These are phyloP conservation scores for Kwoniella sp. DNA, from an alignment of 768 basidiomycete genomes.

Conservation along the genomic window DNA sequence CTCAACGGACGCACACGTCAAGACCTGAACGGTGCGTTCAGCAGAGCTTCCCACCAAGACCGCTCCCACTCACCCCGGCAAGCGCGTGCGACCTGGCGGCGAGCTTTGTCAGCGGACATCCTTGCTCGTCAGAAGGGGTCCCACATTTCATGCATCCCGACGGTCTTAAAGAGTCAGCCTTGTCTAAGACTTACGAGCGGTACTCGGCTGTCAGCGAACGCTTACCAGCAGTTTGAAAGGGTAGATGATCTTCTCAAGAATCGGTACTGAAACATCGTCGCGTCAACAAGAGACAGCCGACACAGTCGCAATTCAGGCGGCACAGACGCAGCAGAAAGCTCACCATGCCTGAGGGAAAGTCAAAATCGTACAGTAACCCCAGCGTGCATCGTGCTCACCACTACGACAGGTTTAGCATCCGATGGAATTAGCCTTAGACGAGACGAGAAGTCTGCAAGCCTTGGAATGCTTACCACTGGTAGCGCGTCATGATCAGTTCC, in stretches of 20 bases:
- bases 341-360: slow-evolving; percentile 5
- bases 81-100: slow-evolving; percentile 43
- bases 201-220: background rate
- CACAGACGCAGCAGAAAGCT: background rate
- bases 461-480: background rate
- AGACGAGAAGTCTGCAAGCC: background rate
- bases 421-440: background rate
- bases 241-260: slow-evolving; percentile 45
- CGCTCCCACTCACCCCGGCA: slow-evolving; percentile 42
- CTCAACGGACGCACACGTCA: slow-evolving; percentile 36
- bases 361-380: background rate
- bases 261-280: slow-evolving; percentile 32
- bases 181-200: background rate
- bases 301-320: too few relatives aligned
- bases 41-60: background rate
- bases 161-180: slow-evolving; percentile 19
- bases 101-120: background rate
- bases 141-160: slow-evolving; percentile 48
- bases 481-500: background rate
- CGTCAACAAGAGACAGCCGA: background rate
- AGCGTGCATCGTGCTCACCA: background rate
- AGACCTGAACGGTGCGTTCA: slow-evolving; percentile 9
- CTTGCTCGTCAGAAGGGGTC: background rate
- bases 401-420: slow-evolving; percentile 9
- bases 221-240: slow-evolving; percentile 50